Conservation (phyloP, 768 basidiomycete genomes). For the Lentinula raphanica region DNA sequence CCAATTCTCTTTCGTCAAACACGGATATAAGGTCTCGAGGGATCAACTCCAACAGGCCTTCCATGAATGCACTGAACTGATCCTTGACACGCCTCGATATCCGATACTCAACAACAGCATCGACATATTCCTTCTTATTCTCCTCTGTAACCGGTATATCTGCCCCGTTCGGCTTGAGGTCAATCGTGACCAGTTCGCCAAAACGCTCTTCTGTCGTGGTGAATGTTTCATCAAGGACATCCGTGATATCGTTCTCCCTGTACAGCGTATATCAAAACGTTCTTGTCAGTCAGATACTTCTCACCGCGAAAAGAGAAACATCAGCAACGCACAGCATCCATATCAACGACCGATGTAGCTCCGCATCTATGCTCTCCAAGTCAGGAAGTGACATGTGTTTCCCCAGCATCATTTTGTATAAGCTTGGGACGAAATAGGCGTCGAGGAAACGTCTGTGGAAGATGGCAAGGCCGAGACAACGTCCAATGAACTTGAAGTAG, state of each 20-base stretch:
- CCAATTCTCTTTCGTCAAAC: conserved; percentile 88
- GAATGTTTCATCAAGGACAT: conserved; percentile 70
- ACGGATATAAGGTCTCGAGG: conserved; percentile 81
- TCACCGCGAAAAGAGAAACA: neutral
- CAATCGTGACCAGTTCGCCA: conserved; percentile 63
- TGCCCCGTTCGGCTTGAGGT: conserved; percentile 59
- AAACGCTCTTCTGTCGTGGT: conserved; percentile 69
- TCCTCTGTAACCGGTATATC: conserved; percentile 61
- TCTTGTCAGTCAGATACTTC: neutral
- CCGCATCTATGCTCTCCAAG: conserved; percentile 65
- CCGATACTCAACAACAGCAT: conserved; percentile 75
- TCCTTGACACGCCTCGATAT: conserved; percentile 77
- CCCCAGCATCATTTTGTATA: conserved; percentile 73
- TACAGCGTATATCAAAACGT: neutral
- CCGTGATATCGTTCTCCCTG: conserved; percentile 77
- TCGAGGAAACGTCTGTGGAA: conserved; percentile 78
- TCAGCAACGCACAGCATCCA: conserved; percentile 64
- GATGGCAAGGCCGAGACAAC: conserved; percentile 66
- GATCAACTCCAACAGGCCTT: conserved; percentile 79
- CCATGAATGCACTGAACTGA: conserved; percentile 83
- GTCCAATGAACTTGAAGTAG: conserved; percentile 81
- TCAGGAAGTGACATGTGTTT: conserved; percentile 59
- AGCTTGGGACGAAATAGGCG: conserved; percentile 72
- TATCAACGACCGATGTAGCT: conserved; percentile 60
- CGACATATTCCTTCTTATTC: conserved; percentile 77